Evolutionary conservation across 1,139 yeast species (phyloP).

Genomic region (Debaryomycetaceae sp.): DNA sequence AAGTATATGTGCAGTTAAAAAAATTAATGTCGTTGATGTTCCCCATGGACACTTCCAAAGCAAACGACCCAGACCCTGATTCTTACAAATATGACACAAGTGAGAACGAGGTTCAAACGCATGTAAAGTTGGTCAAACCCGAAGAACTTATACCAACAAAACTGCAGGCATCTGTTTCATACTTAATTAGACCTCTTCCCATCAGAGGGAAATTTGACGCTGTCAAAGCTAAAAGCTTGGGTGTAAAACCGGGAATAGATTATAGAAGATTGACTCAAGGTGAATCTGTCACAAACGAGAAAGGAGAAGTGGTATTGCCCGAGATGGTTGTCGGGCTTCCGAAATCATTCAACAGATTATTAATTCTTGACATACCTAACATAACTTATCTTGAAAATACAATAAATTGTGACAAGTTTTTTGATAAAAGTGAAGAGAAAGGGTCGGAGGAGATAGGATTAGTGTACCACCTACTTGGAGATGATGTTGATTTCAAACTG

Average conservation of each 20-base stretch:
- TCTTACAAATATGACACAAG: slow-evolving; percentile 41
- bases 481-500: slow-evolving; percentile 50
- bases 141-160: slow-evolving; percentile 12
- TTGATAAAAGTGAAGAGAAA: slow-evolving; percentile 18
- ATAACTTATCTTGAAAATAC: slow-evolving; percentile 47
- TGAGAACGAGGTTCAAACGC: slow-evolving; percentile 43
- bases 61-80: slow-evolving; percentile 34
- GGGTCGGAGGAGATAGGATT: slow-evolving; percentile 43
- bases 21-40: slow-evolving; percentile 46
- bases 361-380: slow-evolving; percentile 75
- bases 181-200: slow-evolving; percentile 63
- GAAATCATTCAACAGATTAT: slow-evolving; percentile 53
- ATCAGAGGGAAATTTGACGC: slow-evolving; percentile 76
- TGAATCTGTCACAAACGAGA: slow-evolving; percentile 49
- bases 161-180: slow-evolving; percentile 43
- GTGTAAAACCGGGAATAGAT: slow-evolving; percentile 63
- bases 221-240: slow-evolving; percentile 61
- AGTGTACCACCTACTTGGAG: slow-evolving; percentile 78
- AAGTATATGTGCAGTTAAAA: slow-evolving; percentile 18
- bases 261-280: slow-evolving; percentile 64
- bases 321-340: slow-evolving; percentile 70
- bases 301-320: slow-evolving; percentile 61
- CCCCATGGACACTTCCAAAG: slow-evolving; percentile 42
- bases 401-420: slow-evolving; percentile 27
- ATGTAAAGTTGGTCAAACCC: slow-evolving; percentile 32